Evolutionary conservation across 2,329 filamentous ascomycete species (phyloP).

Genomic region (Verticillium klebahnii): DNA sequence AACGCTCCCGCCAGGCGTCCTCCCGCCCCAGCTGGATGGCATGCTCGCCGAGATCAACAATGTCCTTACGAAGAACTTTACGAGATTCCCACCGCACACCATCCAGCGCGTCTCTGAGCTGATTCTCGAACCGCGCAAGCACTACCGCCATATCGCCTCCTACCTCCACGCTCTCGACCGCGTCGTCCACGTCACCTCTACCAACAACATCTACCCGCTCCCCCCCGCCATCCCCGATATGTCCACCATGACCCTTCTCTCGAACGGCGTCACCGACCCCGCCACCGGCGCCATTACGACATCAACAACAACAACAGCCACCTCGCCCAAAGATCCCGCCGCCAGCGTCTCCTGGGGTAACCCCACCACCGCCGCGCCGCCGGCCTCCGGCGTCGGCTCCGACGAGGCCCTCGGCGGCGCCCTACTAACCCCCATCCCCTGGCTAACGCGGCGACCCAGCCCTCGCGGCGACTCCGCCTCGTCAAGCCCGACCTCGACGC

Average conservation of each 20-base stretch:
- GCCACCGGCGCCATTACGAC: conserved; percentile 3
- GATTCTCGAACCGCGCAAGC: conserved; percentile 66
- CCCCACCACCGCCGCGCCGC: conserved; percentile 29
- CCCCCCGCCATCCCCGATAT: conserved; percentile 60
- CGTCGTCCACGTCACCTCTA: conserved; percentile 83
- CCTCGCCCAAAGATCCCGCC: conserved; percentile 23
- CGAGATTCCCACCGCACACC: conserved; percentile 78
- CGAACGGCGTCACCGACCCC: conserved; percentile 57
- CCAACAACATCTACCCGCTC: conserved; percentile 75
- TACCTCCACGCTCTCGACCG: conserved; percentile 91
- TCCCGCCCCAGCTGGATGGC: conserved; percentile 60
- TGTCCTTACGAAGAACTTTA: conserved; percentile 62
- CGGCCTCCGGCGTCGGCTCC: conserved; percentile 56
- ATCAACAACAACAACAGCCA: conserved; percentile 17
- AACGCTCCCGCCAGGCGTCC: conserved; percentile 33
- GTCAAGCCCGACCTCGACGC: conserved; percentile 1
- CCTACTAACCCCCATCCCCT: conserved; percentile 88
- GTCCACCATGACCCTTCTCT: conserved; percentile 45
- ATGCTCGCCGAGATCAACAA: conserved; percentile 57
- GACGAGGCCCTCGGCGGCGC: conserved; percentile 90
- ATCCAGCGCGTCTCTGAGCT: conserved; percentile 90
- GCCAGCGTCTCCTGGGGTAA: conserved; percentile 42
- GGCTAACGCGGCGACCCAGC: conserved; percentile 52
- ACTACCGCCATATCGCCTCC: conserved; percentile 77
- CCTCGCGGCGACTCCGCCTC: conserved; percentile 2